Percentiles rank a stretch among this genome's conserved stretches.
Conservation (phyloP, 371 early-diverging fungal genomes). For the Apophysomyces elegans region DNA sequence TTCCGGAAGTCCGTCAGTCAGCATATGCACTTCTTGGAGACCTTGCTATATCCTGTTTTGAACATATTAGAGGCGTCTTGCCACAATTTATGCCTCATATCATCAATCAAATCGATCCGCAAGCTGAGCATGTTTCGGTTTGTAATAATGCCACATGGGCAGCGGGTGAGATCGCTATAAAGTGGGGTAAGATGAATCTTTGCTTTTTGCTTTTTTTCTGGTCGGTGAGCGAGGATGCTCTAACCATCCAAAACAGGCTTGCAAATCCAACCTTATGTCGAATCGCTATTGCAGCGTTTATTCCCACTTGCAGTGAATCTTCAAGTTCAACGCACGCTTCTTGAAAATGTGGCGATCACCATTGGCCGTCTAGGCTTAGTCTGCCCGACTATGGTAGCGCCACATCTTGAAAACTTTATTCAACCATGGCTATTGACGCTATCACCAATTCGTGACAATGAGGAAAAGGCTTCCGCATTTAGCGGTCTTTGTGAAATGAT, state of each 20-base stretch:
- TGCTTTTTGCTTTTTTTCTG: not conserved
- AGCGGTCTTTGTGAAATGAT: slow-evolving; percentile 91
- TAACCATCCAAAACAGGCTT: slow-evolving; percentile 33
- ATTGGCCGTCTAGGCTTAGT: slow-evolving; percentile 90
- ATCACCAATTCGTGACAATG: slow-evolving; percentile 79
- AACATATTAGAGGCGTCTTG: slow-evolving; percentile 72
- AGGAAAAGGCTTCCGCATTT: slow-evolving; percentile 94
- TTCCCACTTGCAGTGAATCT: slow-evolving; percentile 77
- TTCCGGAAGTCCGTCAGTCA: slow-evolving; percentile 87
- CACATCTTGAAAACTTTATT: slow-evolving; percentile 75
- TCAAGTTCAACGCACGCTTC: slow-evolving; percentile 70
- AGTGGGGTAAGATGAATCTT: slow-evolving; percentile 47
- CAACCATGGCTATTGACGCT: slow-evolving; percentile 78
- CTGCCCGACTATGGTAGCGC: slow-evolving; percentile 81
- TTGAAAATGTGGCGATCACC: slow-evolving; percentile 95
- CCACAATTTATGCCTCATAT: slow-evolving; percentile 75
- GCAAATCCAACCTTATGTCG: slow-evolving; percentile 74
- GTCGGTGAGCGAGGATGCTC: not conserved
- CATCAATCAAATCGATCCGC: slow-evolving; percentile 70
- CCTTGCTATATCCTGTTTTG: slow-evolving; percentile 81
- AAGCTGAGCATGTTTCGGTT: slow-evolving; percentile 67
- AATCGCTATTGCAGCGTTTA: slow-evolving; percentile 78
- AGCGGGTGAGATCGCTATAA: slow-evolving; percentile 89
- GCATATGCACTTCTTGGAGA: slow-evolving; percentile 96
- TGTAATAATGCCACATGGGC: slow-evolving; percentile 97